A percentile compares a stretch with the other conserved stretches of the same genome.
Evolutionary conservation across 352 stramenopile species (phyloP).

Genomic region (Globisporangium orthogonon): DNA sequence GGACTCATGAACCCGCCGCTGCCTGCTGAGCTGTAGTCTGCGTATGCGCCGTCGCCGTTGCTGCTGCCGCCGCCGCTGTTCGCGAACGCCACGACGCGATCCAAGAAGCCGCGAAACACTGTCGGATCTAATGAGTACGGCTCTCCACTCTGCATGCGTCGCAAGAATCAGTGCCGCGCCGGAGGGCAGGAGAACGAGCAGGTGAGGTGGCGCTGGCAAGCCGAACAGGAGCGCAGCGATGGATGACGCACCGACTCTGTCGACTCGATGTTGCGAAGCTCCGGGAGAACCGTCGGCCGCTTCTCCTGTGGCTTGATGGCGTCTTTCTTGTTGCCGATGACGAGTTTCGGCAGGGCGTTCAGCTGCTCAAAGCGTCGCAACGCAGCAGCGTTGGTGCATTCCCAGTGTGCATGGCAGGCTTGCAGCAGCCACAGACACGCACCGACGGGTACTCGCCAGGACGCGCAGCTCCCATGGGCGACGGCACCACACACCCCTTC

Average conservation of each 20-base stretch:
- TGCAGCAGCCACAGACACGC: background rate
- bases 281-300: constrained; percentile 19
- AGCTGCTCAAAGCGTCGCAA: constrained; percentile 18
- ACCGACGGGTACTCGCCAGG: constrained; percentile 35
- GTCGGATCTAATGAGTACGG: constrained; percentile 44
- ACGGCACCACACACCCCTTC: constrained; percentile 48
- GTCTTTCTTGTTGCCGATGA: constrained; percentile 83
- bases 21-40: background rate
- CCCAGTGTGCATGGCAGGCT: background rate
- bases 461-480: constrained; percentile 17
- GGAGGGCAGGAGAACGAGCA: background rate
- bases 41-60: constrained; percentile 17
- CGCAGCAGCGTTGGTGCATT: background rate
- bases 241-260: constrained; percentile 42
- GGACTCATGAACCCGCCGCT: constrained; percentile 84
- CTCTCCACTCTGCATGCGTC: constrained; percentile 35
- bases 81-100: constrained; percentile 52
- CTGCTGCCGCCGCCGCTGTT: constrained; percentile 21
- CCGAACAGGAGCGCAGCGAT: background rate
- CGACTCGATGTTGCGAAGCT: constrained; percentile 43
- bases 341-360: constrained; percentile 51
- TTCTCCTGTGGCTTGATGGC: constrained; percentile 24
- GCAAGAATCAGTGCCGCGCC: background rate
- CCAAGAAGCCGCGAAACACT: constrained; percentile 54
- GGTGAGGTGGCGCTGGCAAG: too few species aligned